These are phyloP conservation scores for Eucalyptus cladocalyx DNA, from an alignment of 345 rosid species.

Conservation along the genomic window DNA sequence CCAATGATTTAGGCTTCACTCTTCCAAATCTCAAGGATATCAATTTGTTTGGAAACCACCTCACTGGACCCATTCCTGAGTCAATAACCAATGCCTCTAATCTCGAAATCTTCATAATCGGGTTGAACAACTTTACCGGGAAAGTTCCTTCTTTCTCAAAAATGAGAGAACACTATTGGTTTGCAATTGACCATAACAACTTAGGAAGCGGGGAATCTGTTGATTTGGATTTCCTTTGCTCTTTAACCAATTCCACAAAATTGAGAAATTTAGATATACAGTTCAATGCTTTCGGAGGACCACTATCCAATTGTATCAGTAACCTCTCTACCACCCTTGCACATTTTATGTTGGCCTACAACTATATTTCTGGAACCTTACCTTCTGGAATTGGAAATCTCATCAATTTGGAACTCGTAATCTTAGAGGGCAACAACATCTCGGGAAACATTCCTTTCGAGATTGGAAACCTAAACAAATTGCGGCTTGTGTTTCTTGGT, in stretches of 20 bases:
- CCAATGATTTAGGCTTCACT: neutral
- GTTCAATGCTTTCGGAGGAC: accelerated
- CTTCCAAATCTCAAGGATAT: neutral
- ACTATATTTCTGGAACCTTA: neutral
- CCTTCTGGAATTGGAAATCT: neutral
- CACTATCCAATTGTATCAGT: neutral
- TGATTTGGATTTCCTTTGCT: neutral
- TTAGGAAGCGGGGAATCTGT: neutral
- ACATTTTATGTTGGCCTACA: accelerated
- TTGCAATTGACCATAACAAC: neutral
- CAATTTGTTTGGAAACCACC: accelerated
- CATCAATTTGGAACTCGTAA: neutral
- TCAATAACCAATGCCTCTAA: neutral
- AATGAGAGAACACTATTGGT: neutral
- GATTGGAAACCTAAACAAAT: neutral
- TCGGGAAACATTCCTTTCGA: neutral
- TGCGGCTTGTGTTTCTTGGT: accelerated
- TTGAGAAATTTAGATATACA: accelerated
- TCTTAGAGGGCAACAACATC: no score
- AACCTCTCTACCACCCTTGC: neutral
- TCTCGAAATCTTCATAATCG: accelerated
- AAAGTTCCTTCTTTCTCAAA: neutral
- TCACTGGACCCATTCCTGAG: neutral
- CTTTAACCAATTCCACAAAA: neutral
- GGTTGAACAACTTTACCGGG: accelerated